phyloP scores from a whole-genome alignment of 352 stramenopile species.

The Phytophthora macrochlamydospora region DNA sequence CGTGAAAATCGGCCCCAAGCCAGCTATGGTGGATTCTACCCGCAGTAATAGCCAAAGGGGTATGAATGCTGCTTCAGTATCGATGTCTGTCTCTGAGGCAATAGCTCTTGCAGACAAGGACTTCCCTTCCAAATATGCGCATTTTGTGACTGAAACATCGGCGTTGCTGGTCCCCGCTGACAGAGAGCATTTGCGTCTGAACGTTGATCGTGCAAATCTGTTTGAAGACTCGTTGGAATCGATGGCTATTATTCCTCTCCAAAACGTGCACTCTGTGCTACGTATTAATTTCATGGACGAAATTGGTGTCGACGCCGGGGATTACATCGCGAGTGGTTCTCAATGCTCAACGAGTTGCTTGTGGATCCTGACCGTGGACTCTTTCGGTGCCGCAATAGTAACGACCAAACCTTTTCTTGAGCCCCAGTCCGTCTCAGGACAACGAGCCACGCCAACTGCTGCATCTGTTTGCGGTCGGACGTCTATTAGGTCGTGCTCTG shows the following conservation, averaged over 20 bases:
- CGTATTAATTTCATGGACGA: constrained; percentile 71
- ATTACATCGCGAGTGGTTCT: constrained; percentile 77
- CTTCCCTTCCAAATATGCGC: constrained; percentile 38
- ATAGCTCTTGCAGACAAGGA: constrained; percentile 21
- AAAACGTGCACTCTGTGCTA: constrained; percentile 35
- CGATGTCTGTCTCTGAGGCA: constrained; percentile 13
- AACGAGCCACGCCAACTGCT: constrained; percentile 34
- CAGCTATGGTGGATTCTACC: not conserved
- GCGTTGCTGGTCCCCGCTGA: constrained; percentile 25
- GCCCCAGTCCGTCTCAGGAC: constrained; percentile 30
- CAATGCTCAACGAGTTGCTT: constrained; percentile 48
- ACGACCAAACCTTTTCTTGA: constrained; percentile 48
- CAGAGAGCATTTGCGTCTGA: constrained; percentile 28
- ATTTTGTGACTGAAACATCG: constrained; percentile 34
- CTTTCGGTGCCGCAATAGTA: constrained; percentile 37
- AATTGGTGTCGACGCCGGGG: constrained; percentile 68
- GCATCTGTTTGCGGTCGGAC: constrained; percentile 34
- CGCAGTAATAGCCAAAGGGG: not conserved
- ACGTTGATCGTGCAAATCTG: constrained; percentile 32
- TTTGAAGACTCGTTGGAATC: constrained; percentile 44
- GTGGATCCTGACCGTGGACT: constrained; percentile 27
- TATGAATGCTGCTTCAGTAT: not conserved
- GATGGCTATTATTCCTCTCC: constrained; percentile 29
- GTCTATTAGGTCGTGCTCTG: constrained; percentile 42
- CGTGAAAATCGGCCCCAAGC: constrained; percentile 2